These are phyloP conservation scores for Fomitopsis schrenkii DNA, from an alignment of 1,284 basidiomycete genomes.

Conservation along the genomic window DNA sequence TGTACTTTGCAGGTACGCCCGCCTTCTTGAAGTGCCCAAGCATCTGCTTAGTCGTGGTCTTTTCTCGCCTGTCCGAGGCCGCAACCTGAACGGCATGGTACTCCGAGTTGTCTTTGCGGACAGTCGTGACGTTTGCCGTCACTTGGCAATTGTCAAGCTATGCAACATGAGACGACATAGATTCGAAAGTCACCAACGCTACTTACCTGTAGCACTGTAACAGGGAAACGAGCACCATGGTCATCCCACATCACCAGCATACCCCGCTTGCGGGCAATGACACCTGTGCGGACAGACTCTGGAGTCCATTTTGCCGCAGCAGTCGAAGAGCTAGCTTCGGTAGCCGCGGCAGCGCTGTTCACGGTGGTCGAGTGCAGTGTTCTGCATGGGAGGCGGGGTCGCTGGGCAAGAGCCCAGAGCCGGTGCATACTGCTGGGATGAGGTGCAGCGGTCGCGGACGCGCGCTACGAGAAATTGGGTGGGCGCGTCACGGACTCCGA, in stretches of 20 bases:
- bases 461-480: constrained; percentile 17
- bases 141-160: constrained; percentile 86
- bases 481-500: constrained; percentile 13
- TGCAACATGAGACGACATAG: constrained; percentile 3
- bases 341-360: constrained; percentile 23
- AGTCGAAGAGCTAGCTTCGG: constrained; percentile 21
- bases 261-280: constrained; percentile 93
- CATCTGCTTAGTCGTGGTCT: constrained; percentile 72
- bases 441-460: constrained; percentile 3
- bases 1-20: constrained; percentile 80
- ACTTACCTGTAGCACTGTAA: constrained; percentile 91
- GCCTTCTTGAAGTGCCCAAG: constrained; percentile 86
- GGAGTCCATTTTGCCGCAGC: constrained; percentile 74
- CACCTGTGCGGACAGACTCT: constrained; percentile 84
- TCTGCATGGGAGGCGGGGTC: constrained; percentile 34
- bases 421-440: constrained; percentile 41
- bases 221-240: constrained; percentile 83
- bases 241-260: constrained; percentile 95
- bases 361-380: constrained; percentile 35
- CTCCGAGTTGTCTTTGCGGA: constrained; percentile 60
- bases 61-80: constrained; percentile 64
- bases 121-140: constrained; percentile 67
- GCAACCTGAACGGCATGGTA: constrained; percentile 89
- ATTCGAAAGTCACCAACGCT: constrained; percentile 1
- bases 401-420: constrained; percentile 40